Evolutionary conservation across 2,329 filamentous ascomycete species (phyloP).

Genomic region (Xylariaceae sp.): DNA sequence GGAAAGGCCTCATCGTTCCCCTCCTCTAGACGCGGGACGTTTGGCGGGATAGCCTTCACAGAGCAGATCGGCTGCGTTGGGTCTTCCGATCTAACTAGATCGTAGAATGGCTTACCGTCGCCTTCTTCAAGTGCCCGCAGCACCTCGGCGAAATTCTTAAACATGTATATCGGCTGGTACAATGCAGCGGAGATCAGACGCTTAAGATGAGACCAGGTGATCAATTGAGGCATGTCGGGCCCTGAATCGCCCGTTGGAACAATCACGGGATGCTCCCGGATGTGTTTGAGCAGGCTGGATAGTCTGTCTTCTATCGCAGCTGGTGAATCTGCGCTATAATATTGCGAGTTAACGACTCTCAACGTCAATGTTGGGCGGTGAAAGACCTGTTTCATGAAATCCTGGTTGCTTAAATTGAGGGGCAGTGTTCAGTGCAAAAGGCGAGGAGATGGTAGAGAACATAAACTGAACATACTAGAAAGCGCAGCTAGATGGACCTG

Average conservation of each 20-base stretch:
- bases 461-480: constrained; percentile 36
- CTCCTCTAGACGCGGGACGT: constrained; percentile 36
- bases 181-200: constrained; percentile 45
- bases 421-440: not conserved
- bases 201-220: constrained; percentile 54
- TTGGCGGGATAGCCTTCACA: constrained; percentile 36
- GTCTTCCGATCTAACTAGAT: constrained; percentile 30
- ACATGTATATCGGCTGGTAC: constrained; percentile 49
- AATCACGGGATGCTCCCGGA: constrained; percentile 49
- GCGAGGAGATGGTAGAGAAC: not conserved
- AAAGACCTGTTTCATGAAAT: not conserved
- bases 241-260: constrained; percentile 37
- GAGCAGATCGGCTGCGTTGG: constrained; percentile 34
- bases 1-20: constrained; percentile 47
- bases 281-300: constrained; percentile 41
- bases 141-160: constrained; percentile 46
- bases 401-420: not conserved
- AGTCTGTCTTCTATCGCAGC: constrained; percentile 45
- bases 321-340: constrained; percentile 34
- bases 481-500: constrained; percentile 51
- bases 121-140: constrained; percentile 48
- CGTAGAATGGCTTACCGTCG: constrained; percentile 49
- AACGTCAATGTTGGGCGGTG: no score
- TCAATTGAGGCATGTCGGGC: constrained; percentile 49
- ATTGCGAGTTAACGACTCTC: not conserved